Conservation (phyloP, 1,284 basidiomycete genomes). For the Ganoderma sinense region DNA sequence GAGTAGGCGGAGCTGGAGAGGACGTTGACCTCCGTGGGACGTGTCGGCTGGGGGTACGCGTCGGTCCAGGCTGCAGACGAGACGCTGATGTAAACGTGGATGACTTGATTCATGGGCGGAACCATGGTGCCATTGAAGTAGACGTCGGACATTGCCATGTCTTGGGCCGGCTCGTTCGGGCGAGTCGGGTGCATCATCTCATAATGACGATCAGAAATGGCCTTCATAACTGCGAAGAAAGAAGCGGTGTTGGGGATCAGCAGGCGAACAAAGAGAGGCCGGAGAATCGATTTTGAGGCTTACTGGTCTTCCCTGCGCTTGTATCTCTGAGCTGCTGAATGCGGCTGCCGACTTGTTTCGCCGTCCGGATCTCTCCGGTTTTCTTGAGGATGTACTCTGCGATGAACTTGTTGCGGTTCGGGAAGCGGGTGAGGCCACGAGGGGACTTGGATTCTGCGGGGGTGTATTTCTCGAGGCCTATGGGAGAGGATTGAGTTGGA, state of each 20-base stretch:
- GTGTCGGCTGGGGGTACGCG: slow-evolving; percentile 7
- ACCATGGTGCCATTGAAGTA: slow-evolving; percentile 18
- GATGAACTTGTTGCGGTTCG: slow-evolving; percentile 77
- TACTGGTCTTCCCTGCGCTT: slow-evolving; percentile 68
- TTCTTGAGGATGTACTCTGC: slow-evolving; percentile 70
- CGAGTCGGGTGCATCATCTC: slow-evolving; percentile 39
- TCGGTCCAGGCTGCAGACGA: slow-evolving; percentile 31
- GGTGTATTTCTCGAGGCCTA: slow-evolving; percentile 71
- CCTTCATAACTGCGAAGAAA: slow-evolving; percentile 40
- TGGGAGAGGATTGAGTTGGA: background rate
- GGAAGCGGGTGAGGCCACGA: slow-evolving; percentile 72
- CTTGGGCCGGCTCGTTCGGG: slow-evolving; percentile 13
- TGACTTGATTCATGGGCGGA: slow-evolving; percentile 23
- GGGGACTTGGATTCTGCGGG: slow-evolving; percentile 75
- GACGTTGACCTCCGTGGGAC: slow-evolving; percentile 20
- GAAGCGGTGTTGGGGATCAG: slow-evolving; percentile 12
- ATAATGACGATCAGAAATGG: slow-evolving; percentile 43
- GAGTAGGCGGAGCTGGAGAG: slow-evolving; percentile 29
- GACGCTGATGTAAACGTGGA: slow-evolving; percentile 63
- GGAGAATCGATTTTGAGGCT: slow-evolving; percentile 38
- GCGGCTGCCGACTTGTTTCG: slow-evolving; percentile 78
- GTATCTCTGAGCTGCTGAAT: slow-evolving; percentile 77
- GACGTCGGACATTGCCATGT: slow-evolving; percentile 14
- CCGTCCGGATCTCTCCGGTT: slow-evolving; percentile 69
- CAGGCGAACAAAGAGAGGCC: slow-evolving; percentile 6